Conservation (phyloP, 148 eudicot genomes). For the Rhododendron ovatum region DNA sequence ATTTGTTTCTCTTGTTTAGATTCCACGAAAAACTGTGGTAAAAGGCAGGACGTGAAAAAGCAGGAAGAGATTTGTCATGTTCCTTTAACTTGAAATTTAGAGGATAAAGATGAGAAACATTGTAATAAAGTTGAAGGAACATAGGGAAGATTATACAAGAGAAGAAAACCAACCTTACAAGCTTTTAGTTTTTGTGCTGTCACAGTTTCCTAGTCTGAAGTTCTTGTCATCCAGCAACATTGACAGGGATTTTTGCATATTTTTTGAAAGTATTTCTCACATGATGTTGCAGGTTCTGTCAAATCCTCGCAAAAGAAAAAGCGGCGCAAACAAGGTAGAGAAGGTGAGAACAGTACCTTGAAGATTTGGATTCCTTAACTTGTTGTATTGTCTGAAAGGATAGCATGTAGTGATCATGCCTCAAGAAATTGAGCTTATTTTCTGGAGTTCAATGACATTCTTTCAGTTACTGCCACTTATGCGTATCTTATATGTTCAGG, state of each 20-base stretch:
- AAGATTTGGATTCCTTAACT: background rate
- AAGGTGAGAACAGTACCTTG: constrained; percentile 17
- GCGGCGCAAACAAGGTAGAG: constrained; percentile 30
- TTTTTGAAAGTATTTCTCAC: background rate
- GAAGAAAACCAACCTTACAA: background rate
- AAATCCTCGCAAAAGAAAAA: constrained; percentile 25
- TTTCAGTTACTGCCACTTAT: background rate
- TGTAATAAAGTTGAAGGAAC: background rate
- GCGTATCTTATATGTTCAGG: constrained; percentile 14
- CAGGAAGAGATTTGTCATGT: background rate
- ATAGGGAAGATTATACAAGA: background rate
- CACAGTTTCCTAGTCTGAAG: background rate
- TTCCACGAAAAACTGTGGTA: background rate
- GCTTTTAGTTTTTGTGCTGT: background rate
- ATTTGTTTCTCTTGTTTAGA: background rate
- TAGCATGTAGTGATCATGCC: background rate
- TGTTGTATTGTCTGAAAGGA: background rate
- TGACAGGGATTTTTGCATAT: background rate
- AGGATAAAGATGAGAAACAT: background rate
- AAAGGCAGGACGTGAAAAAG: background rate
- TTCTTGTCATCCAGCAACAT: background rate
- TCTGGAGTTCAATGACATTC: background rate
- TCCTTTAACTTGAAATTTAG: background rate
- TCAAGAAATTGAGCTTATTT: background rate
- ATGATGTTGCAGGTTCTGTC: constrained; percentile 12